These are phyloP conservation scores for Marchantia paleacea DNA, from an alignment of 225 moss, liverwort and hornwort species.

Conservation along the genomic window DNA sequence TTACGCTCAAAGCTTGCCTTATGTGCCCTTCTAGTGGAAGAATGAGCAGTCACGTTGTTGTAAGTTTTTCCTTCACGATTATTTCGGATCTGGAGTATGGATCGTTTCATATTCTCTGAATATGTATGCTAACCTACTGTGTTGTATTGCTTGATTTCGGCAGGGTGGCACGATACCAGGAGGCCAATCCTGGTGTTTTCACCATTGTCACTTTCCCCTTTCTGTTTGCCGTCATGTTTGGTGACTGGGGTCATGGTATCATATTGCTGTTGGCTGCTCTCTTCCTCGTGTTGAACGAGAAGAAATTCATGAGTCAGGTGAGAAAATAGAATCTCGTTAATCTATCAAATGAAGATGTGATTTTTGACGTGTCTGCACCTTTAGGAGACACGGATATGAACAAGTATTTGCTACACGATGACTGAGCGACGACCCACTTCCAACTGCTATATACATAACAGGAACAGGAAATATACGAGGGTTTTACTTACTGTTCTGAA, in stretches of 20 bases:
- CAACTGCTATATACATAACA: too few relatives aligned
- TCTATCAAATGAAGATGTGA: not conserved
- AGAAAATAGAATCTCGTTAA: not conserved
- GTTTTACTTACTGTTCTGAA: too few relatives aligned
- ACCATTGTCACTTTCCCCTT: conserved; percentile 95
- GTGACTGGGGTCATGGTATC: conserved; percentile 97
- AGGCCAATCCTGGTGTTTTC: conserved; percentile 93
- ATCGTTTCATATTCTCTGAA: not conserved
- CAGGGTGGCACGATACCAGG: conserved; percentile 97
- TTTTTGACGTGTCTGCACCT: not conserved
- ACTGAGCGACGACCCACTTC: too few relatives aligned
- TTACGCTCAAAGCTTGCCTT: not conserved
- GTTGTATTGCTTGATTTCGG: not conserved
- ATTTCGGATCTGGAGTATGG: not conserved
- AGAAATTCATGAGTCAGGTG: conserved; percentile 77
- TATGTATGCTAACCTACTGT: not conserved
- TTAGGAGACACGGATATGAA: not conserved
- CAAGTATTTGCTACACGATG: too few relatives aligned
- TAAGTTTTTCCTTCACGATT: not conserved
- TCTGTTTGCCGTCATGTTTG: conserved; percentile 98
- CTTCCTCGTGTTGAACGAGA: conserved; percentile 69
- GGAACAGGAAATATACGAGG: too few relatives aligned
- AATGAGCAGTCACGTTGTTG: not conserved
- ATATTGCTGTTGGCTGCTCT: conserved; percentile 67
- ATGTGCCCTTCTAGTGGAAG: not conserved